Base-by-base conservation (phyloP, 495 filamentous ascomycete species). In the Lasiosphaeria hispida region DNA sequence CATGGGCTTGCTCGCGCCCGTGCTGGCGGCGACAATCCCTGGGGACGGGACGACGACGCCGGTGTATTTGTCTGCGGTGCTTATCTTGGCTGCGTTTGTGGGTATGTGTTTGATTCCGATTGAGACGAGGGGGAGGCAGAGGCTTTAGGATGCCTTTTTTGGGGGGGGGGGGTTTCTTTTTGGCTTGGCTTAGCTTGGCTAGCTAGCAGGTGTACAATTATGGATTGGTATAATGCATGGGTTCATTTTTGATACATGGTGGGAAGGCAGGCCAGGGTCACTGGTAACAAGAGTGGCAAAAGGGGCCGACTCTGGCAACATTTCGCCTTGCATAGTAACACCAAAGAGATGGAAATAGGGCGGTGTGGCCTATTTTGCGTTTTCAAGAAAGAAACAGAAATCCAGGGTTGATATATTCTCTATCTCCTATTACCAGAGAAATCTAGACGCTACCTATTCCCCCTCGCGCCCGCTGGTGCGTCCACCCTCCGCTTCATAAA, bases 1-100 rank as follows among this genome's bases (percentile, higher is more conserved):
- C 10, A 85, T 83, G 38, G 90, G 90, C 1, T 79, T 93, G 30
- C 75, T 91, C 67, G 89, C 90, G 23, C 90, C 90, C 0, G 77
- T 93, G 10, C 76, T 93, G 44, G 90, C 88, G 6, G 89, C 90
- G 56, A 89, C 83, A 65, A 67, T 77, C 17, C 84, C 87, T 1
- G 83, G 87, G 52, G 73, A 91, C 35, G 75, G 84, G 44, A 86
- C 85, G n/a, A 75, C 80, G 0, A 80, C 79, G 37, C 90, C 89
- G 4, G 84, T 93, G 2, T 93, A 90, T 69, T 77, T 92, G 45
- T 84, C 83, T 51, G 89, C 86, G 0, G 81, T 76, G 36, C 68
- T 92, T 58, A 89, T 92, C 63, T 64, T 92, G 41, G 81, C 78
- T 0, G 85, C 89, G 0, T 87, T 85, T 19, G 58, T 84, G 37